phyloP scores from a whole-genome alignment of 306 rosid genomes.

The Urtica urens region DNA sequence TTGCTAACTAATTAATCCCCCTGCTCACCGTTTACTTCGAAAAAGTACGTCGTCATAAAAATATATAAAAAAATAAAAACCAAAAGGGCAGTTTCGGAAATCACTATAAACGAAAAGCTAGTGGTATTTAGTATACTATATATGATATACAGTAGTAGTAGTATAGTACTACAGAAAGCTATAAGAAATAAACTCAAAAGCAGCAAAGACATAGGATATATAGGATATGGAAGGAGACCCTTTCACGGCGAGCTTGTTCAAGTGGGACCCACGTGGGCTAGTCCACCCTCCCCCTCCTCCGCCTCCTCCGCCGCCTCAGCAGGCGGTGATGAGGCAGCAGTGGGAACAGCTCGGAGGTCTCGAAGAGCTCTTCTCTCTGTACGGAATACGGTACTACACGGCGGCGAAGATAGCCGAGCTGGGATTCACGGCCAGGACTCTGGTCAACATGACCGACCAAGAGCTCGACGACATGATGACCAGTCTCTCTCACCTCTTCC shows the following conservation, averaged over 20 bases:
- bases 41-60: too few relatives aligned
- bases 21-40: too few relatives aligned
- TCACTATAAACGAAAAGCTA: not conserved
- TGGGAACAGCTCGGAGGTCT: constrained; percentile 49
- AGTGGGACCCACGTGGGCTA: constrained; percentile 74
- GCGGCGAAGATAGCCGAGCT: constrained; percentile 84
- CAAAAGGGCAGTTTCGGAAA: constrained; percentile 48
- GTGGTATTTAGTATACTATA: too few relatives aligned
- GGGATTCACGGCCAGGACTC: constrained; percentile 80
- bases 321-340: not conserved
- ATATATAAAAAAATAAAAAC: too few relatives aligned
- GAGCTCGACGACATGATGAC: constrained; percentile 97
- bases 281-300: too few relatives aligned
- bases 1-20: too few relatives aligned
- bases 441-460: constrained; percentile 71
- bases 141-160: not conserved
- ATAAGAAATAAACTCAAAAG: too few relatives aligned
- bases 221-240: constrained; percentile 63
- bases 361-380: constrained; percentile 73
- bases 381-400: constrained; percentile 76
- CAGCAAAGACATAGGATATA: not conserved
- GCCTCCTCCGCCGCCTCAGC: constrained; percentile 16
- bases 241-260: constrained; percentile 63
- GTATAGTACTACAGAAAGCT: not conserved
- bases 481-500: constrained; percentile 66